Conservation (phyloP, 1,139 yeast species). For the Tardiomyces blankii region DNA sequence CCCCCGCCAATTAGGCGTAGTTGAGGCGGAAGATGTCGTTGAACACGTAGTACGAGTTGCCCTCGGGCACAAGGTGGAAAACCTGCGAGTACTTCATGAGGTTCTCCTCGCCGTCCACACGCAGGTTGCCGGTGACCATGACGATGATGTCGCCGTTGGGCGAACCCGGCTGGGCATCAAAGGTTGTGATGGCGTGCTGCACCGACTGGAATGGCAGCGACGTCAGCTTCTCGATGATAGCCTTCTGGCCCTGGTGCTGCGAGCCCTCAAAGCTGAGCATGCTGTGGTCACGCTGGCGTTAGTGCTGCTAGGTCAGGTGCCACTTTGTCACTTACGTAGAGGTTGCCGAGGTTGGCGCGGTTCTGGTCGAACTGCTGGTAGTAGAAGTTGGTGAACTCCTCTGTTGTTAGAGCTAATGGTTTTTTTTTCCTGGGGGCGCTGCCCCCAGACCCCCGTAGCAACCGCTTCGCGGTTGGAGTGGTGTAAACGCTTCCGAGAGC, state of each 20-base stretch:
- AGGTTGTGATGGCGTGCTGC: slow-evolving; percentile 81
- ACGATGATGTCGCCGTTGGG: slow-evolving; percentile 77
- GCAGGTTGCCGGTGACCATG: slow-evolving; percentile 94
- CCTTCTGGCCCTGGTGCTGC: slow-evolving; percentile 90
- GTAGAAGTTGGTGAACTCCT: slow-evolving; percentile 88
- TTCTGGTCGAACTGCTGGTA: slow-evolving; percentile 92
- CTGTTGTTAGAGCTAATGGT: slow-evolving; percentile 12
- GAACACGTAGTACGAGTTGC: slow-evolving; percentile 80
- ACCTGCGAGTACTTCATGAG: slow-evolving; percentile 96
- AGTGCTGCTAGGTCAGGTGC: no score
- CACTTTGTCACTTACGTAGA: slow-evolving; percentile 63
- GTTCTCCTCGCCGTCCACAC: slow-evolving; percentile 87
- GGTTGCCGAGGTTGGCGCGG: slow-evolving; percentile 84
- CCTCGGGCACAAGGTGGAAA: slow-evolving; percentile 92
- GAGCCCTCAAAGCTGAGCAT: slow-evolving; percentile 96
- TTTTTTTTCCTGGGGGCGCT: no score
- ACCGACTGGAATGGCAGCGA: slow-evolving; percentile 88
- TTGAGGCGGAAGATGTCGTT: slow-evolving; percentile 83
- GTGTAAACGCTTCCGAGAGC: no score
- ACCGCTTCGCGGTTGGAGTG: no score
- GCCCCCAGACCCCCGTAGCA: no score
- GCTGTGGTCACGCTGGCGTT: slow-evolving; percentile 65
- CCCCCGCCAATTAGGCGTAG: not conserved
- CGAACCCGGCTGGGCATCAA: slow-evolving; percentile 97
- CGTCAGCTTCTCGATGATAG: slow-evolving; percentile 80